Base-by-base conservation (phyloP, 2,329 filamentous ascomycete genomes). In the Colletotrichum sp. region DNA sequence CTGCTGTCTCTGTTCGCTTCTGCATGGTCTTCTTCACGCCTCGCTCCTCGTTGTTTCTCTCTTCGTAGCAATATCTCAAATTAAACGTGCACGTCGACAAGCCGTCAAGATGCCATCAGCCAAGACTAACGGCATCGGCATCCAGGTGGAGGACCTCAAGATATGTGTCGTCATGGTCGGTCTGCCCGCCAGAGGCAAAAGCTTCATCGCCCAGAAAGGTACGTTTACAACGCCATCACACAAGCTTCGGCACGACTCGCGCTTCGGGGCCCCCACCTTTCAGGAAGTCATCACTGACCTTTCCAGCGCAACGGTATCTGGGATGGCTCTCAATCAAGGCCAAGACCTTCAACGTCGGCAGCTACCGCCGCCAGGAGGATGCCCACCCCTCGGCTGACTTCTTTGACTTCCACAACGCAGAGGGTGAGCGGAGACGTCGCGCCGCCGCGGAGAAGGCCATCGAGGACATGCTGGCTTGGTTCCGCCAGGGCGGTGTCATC, bases 161-260 rank as follows among this genome's bases (percentile, higher is more conserved):
- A 98, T 99, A 88, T 99, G 96, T 85, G 96, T 99, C 79, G 96
- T 99, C 81, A 99, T 99, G 97, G 97, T 99, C 76, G 97, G 97
- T 79, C 90, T 99, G 83, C 97, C 97, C 71, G 97, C 97, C 77
- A 91, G 97, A 80, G 97, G 97, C 82, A 99, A 99, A 91, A 98
- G 95, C 88, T 92, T 98, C 85, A 99, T 99, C 84, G 96, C 97
- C 80, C 96, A 98, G 83, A 98, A 98, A 92, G 96, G 96, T 97
- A 89, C 82, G 66, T 44, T 26, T 18, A 8, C 26, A 12, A 13
- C 6, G 18, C 28, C 39, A 12, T 63, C 30, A 34, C 7, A 22
- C 18, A 32, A 32, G 9, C 30, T 63, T 34, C n/a, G 0, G 18
- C 30, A 34, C 44, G 44, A 52, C n/a, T 60, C 57, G n/a, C 16